phyloP scores from a whole-genome alignment of 2,329 filamentous ascomycete species.

The Lanzia echinophila region DNA sequence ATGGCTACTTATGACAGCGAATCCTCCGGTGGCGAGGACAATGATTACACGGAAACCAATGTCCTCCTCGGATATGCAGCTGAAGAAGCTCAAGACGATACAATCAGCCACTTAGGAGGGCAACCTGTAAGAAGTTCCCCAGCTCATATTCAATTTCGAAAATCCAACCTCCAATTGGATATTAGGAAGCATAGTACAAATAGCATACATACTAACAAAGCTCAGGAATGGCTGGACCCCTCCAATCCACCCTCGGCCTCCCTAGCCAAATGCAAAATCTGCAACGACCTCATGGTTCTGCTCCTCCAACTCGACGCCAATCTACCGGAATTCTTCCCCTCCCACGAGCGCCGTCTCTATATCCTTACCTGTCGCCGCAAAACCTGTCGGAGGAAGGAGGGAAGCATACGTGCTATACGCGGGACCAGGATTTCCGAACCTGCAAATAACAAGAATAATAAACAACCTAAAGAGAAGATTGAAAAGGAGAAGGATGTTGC shows the following conservation, averaged over 20 bases:
- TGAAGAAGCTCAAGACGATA: constrained; percentile 65
- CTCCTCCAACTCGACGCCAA: constrained; percentile 89
- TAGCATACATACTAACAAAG: background rate
- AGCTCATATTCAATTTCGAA: background rate
- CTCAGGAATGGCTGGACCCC: constrained; percentile 76
- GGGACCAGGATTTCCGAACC: constrained; percentile 48
- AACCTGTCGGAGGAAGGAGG: constrained; percentile 72
- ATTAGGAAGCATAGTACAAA: too few relatives aligned
- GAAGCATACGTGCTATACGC: constrained; percentile 71
- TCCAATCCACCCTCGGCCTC: constrained; percentile 64
- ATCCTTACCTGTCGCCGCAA: constrained; percentile 75
- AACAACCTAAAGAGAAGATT: constrained; percentile 23
- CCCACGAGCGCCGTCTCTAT: constrained; percentile 82
- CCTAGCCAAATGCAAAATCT: constrained; percentile 79
- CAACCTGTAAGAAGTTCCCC: constrained; percentile 57
- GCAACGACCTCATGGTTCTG: constrained; percentile 75
- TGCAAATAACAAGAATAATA: background rate
- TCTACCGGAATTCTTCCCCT: constrained; percentile 76
- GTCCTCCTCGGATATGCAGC: constrained; percentile 87
- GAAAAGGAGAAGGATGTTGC: constrained; percentile 27
- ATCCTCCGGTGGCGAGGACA: constrained; percentile 62
- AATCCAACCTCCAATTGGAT: too few relatives aligned
- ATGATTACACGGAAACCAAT: constrained; percentile 71
- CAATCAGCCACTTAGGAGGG: constrained; percentile 82
- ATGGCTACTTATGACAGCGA: constrained; percentile 86